Conservation (phyloP, 2,329 filamentous ascomycete species). For the Scedosporium dehoogii region DNA sequence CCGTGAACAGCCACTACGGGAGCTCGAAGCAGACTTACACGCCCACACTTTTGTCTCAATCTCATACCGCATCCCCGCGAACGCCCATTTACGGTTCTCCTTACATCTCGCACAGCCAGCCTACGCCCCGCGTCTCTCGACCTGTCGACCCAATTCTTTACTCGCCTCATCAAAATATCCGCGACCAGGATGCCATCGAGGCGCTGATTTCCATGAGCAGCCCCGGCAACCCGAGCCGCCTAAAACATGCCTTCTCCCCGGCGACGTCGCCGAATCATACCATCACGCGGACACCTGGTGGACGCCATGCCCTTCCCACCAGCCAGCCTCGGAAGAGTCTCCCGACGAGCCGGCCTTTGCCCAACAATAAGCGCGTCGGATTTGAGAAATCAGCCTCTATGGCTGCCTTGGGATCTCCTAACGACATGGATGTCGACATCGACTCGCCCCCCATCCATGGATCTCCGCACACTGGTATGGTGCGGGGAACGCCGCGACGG, state of each 20-base stretch:
- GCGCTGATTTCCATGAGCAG: slow-evolving; percentile 75
- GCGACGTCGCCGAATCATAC: slow-evolving; percentile 21
- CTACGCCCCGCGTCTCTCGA: slow-evolving; percentile 27
- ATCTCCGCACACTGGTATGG: slow-evolving; percentile 6
- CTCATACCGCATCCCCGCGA: slow-evolving; percentile 36
- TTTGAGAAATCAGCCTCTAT: slow-evolving; percentile 36
- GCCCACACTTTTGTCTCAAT: slow-evolving; percentile 38
- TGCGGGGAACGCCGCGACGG: slow-evolving; percentile 30
- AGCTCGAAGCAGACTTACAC: slow-evolving; percentile 36
- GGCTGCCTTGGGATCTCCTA: slow-evolving; percentile 5
- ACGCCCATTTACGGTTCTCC: slow-evolving; percentile 15
- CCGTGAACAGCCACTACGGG: slow-evolving; percentile 33
- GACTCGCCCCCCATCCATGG: slow-evolving; percentile 12
- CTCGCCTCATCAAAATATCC: slow-evolving; percentile 58
- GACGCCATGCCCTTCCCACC: slow-evolving; percentile 31
- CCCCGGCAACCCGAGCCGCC: slow-evolving; percentile 58
- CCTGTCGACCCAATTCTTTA: slow-evolving; percentile 47
- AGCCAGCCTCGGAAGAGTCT: slow-evolving; percentile 41
- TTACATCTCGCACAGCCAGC: slow-evolving; percentile 24
- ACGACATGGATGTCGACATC: slow-evolving; percentile 24
- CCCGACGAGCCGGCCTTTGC: slow-evolving; percentile 35
- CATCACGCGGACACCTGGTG: slow-evolving; percentile 13
- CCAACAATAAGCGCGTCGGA: slow-evolving; percentile 32
- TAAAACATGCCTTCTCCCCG: slow-evolving; percentile 45
- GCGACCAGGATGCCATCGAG: slow-evolving; percentile 75